phyloP scores from a whole-genome alignment of 2,329 filamentous ascomycete species.

The Phyllosticta capitalensis region DNA sequence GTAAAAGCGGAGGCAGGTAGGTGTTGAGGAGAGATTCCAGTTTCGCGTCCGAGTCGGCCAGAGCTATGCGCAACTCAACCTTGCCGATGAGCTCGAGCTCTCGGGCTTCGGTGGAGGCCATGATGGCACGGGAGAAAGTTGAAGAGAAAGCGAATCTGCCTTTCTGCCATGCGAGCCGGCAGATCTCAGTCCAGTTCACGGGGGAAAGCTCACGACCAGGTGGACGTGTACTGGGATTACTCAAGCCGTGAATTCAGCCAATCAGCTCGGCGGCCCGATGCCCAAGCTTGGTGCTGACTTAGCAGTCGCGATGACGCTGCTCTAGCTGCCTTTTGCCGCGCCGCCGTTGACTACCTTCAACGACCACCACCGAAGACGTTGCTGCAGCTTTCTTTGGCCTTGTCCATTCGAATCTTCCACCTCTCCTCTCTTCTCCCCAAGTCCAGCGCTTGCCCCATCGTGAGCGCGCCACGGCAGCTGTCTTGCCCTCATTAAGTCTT shows the following conservation, averaged over 20 bases:
- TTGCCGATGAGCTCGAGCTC: conserved; percentile 78
- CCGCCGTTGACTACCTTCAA: background rate
- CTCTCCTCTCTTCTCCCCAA: background rate
- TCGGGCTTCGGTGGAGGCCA: conserved; percentile 48
- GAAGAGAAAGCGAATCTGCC: background rate
- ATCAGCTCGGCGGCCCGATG: background rate
- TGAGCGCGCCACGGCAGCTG: background rate
- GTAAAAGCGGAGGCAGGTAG: conserved; percentile 70
- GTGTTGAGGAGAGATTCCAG: conserved; percentile 67
- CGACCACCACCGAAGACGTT: background rate
- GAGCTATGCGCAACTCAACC: conserved; percentile 73
- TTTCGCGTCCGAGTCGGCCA: conserved; percentile 76
- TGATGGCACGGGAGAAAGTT: conserved; percentile 13
- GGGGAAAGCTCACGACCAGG: background rate
- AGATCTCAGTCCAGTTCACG: background rate
- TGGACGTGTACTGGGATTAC: background rate
- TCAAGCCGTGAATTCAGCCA: background rate
- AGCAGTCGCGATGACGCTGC: background rate
- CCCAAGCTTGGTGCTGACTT: background rate
- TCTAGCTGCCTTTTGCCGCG: background rate
- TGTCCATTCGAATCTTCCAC: background rate
- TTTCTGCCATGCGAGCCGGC: background rate
- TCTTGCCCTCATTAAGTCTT: background rate
- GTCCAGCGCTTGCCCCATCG: background rate
- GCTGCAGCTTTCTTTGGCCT: background rate